Percentiles rank a stretch among this genome's conserved stretches.
Conservation (phyloP, 768 basidiomycete species). For the Ephemerocybe angulata region DNA sequence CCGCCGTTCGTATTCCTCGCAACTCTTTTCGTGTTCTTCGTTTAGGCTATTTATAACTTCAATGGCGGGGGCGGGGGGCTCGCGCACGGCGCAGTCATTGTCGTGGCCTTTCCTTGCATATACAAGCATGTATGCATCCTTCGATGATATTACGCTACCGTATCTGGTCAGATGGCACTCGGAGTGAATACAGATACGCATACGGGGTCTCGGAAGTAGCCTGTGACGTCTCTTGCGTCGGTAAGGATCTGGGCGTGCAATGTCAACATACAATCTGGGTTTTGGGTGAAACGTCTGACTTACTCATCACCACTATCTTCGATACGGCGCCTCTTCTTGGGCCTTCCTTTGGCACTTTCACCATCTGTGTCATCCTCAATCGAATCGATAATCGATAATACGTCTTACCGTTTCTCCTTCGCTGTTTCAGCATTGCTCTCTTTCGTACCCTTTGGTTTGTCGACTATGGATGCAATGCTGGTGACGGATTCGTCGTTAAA, state of each 20-base stretch:
- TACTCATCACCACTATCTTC: slow-evolving; percentile 53
- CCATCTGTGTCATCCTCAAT: not conserved
- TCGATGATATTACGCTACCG: slow-evolving; percentile 58
- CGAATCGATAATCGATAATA: slow-evolving; percentile 5
- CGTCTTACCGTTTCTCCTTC: slow-evolving; percentile 22
- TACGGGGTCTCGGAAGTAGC: not conserved
- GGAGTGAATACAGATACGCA: not conserved
- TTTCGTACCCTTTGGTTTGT: slow-evolving; percentile 32
- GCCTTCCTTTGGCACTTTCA: slow-evolving; percentile 34
- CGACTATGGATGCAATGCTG: slow-evolving; percentile 51
- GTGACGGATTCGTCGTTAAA: slow-evolving; percentile 90
- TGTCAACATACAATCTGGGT: not conserved
- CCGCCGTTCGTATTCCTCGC: slow-evolving; percentile 47
- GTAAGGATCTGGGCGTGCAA: not conserved
- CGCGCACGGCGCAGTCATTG: slow-evolving; percentile 22
- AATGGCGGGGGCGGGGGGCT: slow-evolving; percentile 54
- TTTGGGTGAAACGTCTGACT: not conserved
- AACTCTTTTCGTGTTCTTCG: slow-evolving; percentile 48
- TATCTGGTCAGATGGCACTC: not conserved
- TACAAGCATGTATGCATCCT: slow-evolving; percentile 94
- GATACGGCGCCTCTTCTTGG: slow-evolving; percentile 50
- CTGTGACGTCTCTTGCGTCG: not conserved
- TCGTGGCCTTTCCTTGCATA: slow-evolving; percentile 52
- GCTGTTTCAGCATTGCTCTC: slow-evolving; percentile 27
- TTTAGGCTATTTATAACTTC: slow-evolving; percentile 56